A percentile compares a stretch with the other conserved stretches of the same genome.
These are phyloP conservation scores for Argentina anserina DNA, from an alignment of 306 rosid genomes.

Conservation along the genomic window DNA sequence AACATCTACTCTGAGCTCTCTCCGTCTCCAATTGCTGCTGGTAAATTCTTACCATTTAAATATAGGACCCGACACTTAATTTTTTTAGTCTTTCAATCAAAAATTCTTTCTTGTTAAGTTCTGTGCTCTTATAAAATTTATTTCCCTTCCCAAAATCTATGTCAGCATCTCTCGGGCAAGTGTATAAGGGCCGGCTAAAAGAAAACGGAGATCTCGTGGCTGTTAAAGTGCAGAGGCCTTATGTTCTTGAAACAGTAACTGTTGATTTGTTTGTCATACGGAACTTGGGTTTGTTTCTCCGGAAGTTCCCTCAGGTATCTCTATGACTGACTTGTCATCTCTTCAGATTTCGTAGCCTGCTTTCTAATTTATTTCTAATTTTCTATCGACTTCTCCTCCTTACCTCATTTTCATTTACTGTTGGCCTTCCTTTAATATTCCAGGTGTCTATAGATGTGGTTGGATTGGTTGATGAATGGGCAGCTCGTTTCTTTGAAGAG, in stretches of 20 bases:
- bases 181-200: conserved; percentile 84
- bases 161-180: conserved; percentile 99
- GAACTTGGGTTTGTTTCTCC: conserved; percentile 81
- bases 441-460: conserved; percentile 95
- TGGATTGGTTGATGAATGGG: conserved; percentile 99
- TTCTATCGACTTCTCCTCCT: conserved; percentile 19
- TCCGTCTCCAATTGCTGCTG: conserved; percentile 96
- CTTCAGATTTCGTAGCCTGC: not conserved
- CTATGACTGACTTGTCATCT: conserved; percentile 18
- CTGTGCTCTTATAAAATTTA: conserved; percentile 20
- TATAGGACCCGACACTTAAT: conserved; percentile 14
- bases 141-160: conserved; percentile 32
- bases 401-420: conserved; percentile 15
- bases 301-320: conserved; percentile 88
- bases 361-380: conserved; percentile 13
- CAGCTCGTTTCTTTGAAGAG: conserved; percentile 97
- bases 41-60: conserved; percentile 62
- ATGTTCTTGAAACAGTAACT: conserved; percentile 96
- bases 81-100: conserved; percentile 6
- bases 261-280: conserved; percentile 79
- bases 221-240: conserved; percentile 98
- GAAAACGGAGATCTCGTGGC: conserved; percentile 97
- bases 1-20: conserved; percentile 84
- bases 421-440: conserved; percentile 23
- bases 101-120: conserved; percentile 26